Evolutionary conservation across 2,329 filamentous ascomycete species (phyloP), one percentile per base, ranked within the genome.

Genomic region (Graphilbum sp.): DNA sequence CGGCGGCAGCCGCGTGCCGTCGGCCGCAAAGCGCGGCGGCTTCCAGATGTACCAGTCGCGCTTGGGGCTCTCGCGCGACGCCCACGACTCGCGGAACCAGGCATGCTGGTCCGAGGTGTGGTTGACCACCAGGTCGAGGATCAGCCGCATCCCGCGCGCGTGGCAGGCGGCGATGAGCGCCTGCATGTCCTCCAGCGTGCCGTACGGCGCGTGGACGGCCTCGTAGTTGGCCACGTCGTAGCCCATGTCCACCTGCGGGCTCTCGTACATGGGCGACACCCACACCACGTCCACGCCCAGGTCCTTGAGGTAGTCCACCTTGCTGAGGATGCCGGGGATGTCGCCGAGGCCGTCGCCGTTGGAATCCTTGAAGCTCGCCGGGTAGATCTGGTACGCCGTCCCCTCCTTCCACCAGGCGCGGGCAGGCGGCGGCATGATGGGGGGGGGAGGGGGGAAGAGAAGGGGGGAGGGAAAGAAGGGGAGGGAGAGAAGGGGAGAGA

Each of bases 61-160:
- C 50, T 80, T 80, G 10, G 73, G 64, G 49, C 64, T 78, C 45
- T 69, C 61, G 41, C 64, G 72, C 31, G 69, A 74, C 27, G 67
- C 68, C 36, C 72, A 62, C 2, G 74, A 79, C 49, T 81, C 68
- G 35, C 70, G 63, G 56, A 84, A 84, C 79, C 79, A 86, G 4
- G 64, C 62, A 48, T 83, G 76, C 51, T 81, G 66, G 45, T 79
- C 70, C 3, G 73, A 79, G 0, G 79, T 85, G 52, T 88, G 81
- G 46, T 86, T 88, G 43, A 86, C 68, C 2, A 87, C 81, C 3
- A 87, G 61, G 50, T 87, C 80, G 41, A 86, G 66, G 40, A 87
- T 47, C 25, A 46, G 29, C 33, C 34, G 31, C 41, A 86, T 81
- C 3, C 67, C 73, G 4, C 75, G 64, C 12, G 62, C 49, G 44